Percentiles rank a stretch among this genome's conserved stretches.
Conservation (phyloP, 2,329 filamentous ascomycete genomes). For the Dactylonectria macrodidyma region DNA sequence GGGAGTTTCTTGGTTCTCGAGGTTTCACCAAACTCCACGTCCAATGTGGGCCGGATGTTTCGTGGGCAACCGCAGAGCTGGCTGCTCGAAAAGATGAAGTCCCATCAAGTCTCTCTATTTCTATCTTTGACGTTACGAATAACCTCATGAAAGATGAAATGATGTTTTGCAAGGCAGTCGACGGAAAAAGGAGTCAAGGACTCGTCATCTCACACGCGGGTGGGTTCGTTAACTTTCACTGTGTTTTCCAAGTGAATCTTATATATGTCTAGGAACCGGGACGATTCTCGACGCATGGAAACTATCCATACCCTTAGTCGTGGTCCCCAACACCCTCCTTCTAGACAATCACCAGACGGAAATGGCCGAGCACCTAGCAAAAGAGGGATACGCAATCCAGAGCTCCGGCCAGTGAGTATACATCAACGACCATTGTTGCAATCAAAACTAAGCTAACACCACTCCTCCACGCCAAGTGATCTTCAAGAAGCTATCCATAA, state of each 20-base stretch:
- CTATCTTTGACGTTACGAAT: slow-evolving; percentile 51
- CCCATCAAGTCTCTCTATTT: slow-evolving; percentile 45
- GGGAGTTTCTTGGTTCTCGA: slow-evolving; percentile 69
- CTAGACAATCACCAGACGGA: slow-evolving; percentile 94
- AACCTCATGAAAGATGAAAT: slow-evolving; percentile 65
- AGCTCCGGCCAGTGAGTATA: slow-evolving; percentile 75
- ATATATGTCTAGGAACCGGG: slow-evolving; percentile 78
- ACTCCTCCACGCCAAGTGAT: slow-evolving; percentile 45
- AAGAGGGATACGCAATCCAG: slow-evolving; percentile 83
- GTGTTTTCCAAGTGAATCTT: slow-evolving; percentile 16
- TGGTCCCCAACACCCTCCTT: slow-evolving; percentile 87
- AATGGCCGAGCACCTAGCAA: slow-evolving; percentile 82
- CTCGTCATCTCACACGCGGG: slow-evolving; percentile 92
- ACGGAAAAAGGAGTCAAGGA: slow-evolving; percentile 70
- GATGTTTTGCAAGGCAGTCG: slow-evolving; percentile 63
- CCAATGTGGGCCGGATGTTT: slow-evolving; percentile 83
- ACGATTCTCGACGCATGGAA: slow-evolving; percentile 89
- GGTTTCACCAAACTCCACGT: slow-evolving; percentile 81
- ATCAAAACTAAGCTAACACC: neutral
- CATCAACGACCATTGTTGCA: neutral
- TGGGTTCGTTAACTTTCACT: slow-evolving; percentile 56
- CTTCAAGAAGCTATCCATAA: slow-evolving; percentile 57
- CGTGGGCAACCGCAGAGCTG: slow-evolving; percentile 49
- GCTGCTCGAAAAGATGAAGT: slow-evolving; percentile 39
- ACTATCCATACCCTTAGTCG: slow-evolving; percentile 82